Conservation (phyloP, 148 eudicot species). For the Rhododendron ovatum region DNA sequence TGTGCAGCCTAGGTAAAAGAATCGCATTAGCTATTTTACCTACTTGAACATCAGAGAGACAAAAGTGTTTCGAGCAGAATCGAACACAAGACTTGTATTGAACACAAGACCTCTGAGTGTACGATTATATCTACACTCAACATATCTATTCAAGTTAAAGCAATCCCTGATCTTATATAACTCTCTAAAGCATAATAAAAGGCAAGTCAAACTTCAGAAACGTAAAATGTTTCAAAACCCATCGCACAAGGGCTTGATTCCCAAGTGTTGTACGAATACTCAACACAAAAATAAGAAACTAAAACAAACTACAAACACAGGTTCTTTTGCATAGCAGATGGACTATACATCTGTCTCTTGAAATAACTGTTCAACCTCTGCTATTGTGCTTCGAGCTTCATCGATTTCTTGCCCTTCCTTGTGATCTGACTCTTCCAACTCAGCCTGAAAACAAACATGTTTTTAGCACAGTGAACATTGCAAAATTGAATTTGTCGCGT, state of each 20-base stretch:
- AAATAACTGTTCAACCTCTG: conserved; percentile 51
- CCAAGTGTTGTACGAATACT: not conserved
- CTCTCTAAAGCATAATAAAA: not conserved
- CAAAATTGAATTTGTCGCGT: not conserved
- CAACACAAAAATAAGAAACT: not conserved
- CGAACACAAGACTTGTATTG: not conserved
- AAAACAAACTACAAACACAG: not conserved
- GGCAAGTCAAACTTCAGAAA: not conserved
- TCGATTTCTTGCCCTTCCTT: conserved; percentile 64
- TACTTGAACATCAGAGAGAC: not conserved
- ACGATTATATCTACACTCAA: not conserved
- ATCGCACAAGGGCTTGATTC: not conserved
- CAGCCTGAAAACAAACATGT: conserved; percentile 31
- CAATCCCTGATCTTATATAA: not conserved
- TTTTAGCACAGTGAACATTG: not conserved
- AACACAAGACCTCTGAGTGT: not conserved
- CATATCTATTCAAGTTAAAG: not conserved
- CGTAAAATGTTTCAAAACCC: not conserved
- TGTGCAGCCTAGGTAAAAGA: not conserved
- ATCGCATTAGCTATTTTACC: not conserved
- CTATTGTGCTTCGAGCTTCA: conserved; percentile 58
- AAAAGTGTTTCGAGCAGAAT: not conserved
- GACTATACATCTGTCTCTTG: not conserved
- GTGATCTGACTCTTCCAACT: conserved; percentile 52
- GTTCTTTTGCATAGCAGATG: not conserved